Percentiles rank a stretch among this genome's conserved stretches.
phyloP scores from a whole-genome alignment of 225 moss, liverwort and hornwort species.

The Asterella californica region DNA sequence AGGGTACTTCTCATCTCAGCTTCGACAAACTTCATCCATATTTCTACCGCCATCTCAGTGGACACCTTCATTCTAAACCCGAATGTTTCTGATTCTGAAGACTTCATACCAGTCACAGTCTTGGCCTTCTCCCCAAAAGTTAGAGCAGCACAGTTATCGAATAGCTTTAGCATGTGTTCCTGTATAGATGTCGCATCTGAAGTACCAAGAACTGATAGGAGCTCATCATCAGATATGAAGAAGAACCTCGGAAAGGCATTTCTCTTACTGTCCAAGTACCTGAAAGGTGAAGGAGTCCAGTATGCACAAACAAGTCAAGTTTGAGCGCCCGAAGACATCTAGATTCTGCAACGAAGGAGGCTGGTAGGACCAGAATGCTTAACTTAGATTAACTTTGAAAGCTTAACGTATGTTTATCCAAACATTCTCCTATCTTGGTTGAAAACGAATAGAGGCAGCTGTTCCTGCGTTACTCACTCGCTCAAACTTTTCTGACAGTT shows the following conservation, averaged over 20 bases:
- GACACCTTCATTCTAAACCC: conserved; percentile 51
- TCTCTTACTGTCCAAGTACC: conserved; percentile 81
- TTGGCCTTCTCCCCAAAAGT: conserved; percentile 75
- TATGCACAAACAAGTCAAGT: background rate
- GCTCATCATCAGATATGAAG: conserved; percentile 84
- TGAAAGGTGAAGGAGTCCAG: conserved; percentile 12
- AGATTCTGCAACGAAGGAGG: background rate
- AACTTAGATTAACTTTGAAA: too few species aligned
- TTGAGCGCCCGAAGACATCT: background rate
- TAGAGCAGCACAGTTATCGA: conserved; percentile 75
- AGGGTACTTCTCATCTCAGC: conserved; percentile 64
- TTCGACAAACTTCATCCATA: conserved; percentile 81
- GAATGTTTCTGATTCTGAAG: conserved; percentile 58
- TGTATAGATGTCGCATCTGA: conserved; percentile 78
- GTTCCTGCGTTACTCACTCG: conserved; percentile 41
- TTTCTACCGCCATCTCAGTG: conserved; percentile 60
- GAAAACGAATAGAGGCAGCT: background rate
- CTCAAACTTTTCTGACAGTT: conserved; percentile 89
- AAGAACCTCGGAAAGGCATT: conserved; percentile 82
- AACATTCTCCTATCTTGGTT: background rate
- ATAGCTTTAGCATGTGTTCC: conserved; percentile 85
- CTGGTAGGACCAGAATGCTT: background rate
- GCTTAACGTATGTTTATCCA: background rate
- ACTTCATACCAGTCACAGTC: conserved; percentile 60
- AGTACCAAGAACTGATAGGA: conserved; percentile 75